These are phyloP conservation scores for Phaeosphaeriaceae sp. DNA, from an alignment of 2,329 filamentous ascomycete species.

Conservation along the genomic window DNA sequence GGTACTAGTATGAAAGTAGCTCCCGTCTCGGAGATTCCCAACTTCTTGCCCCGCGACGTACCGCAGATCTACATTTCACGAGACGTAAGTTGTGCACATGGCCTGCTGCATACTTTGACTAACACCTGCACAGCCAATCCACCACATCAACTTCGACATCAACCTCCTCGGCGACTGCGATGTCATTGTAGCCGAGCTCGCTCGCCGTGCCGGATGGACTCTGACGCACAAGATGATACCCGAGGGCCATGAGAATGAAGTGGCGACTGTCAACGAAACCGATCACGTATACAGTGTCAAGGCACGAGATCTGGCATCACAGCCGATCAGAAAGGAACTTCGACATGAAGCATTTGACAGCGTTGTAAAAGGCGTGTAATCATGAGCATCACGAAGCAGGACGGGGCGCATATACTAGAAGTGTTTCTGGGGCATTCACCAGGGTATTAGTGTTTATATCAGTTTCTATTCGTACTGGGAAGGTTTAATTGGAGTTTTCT, in stretches of 20 bases:
- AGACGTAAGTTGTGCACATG: conserved; percentile 57
- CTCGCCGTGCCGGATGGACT: conserved; percentile 79
- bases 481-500: not conserved
- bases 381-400: conserved; percentile 9
- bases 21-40: conserved; percentile 89
- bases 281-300: conserved; percentile 42
- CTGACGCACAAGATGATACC: conserved; percentile 83
- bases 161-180: conserved; percentile 97
- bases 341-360: conserved; percentile 11
- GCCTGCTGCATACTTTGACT: not conserved
- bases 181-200: conserved; percentile 85
- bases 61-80: conserved; percentile 91
- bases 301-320: conserved; percentile 19
- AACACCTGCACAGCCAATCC: conserved; percentile 64
- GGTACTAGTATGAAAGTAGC: conserved; percentile 96
- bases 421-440: conserved; percentile 16
- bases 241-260: conserved; percentile 65
- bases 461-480: conserved; percentile 10
- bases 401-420: conserved; percentile 13
- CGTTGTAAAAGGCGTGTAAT: conserved; percentile 10
- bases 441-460: too few species aligned
- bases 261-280: conserved; percentile 48
- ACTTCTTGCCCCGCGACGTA: conserved; percentile 76
- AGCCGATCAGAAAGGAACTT: conserved; percentile 20
- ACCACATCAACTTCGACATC: conserved; percentile 94